A percentile compares a stretch with the other conserved stretches of the same genome.
phyloP scores from a whole-genome alignment of 1,139 yeast species.

The Suhomyces guaymorum region DNA sequence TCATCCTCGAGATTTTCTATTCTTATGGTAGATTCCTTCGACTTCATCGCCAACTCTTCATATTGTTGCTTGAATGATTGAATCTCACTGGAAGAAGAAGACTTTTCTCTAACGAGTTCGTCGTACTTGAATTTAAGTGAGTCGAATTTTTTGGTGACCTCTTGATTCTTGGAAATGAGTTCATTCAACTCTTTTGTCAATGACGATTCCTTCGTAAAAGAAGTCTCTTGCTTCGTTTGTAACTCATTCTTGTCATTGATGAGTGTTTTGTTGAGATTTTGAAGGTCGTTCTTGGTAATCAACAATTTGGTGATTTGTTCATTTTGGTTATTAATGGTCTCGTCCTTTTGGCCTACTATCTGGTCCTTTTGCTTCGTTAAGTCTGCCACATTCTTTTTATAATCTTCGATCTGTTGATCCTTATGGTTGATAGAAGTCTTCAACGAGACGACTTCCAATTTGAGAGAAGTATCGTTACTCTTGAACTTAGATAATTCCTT shows the following conservation, averaged over 20 bases:
- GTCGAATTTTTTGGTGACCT: conserved; percentile 49
- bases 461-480: conserved; percentile 42
- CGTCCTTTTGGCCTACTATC: conserved; percentile 22
- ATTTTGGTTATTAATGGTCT: conserved; percentile 24
- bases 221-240: conserved; percentile 41
- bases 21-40: conserved; percentile 61
- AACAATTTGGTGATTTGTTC: conserved; percentile 45
- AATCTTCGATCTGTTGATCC: conserved; percentile 50
- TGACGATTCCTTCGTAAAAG: conserved; percentile 37
- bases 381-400: conserved; percentile 38
- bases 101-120: conserved; percentile 46
- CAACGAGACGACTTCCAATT: conserved; percentile 43
- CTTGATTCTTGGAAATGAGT: conserved; percentile 54
- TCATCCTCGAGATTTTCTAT: conserved; percentile 79
- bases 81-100: conserved; percentile 53
- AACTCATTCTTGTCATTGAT: conserved; percentile 41
- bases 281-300: conserved; percentile 45
- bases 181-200: conserved; percentile 29
- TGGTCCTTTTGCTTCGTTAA: conserved; percentile 31
- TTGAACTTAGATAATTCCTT: conserved; percentile 35
- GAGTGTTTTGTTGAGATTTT: conserved; percentile 33
- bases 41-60: conserved; percentile 71
- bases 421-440: conserved; percentile 44
- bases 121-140: conserved; percentile 55
- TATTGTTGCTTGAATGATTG: conserved; percentile 68